These are phyloP conservation scores for Sphaerulina vaccinii DNA, from an alignment of 2,329 filamentous ascomycete species.

Conservation along the genomic window DNA sequence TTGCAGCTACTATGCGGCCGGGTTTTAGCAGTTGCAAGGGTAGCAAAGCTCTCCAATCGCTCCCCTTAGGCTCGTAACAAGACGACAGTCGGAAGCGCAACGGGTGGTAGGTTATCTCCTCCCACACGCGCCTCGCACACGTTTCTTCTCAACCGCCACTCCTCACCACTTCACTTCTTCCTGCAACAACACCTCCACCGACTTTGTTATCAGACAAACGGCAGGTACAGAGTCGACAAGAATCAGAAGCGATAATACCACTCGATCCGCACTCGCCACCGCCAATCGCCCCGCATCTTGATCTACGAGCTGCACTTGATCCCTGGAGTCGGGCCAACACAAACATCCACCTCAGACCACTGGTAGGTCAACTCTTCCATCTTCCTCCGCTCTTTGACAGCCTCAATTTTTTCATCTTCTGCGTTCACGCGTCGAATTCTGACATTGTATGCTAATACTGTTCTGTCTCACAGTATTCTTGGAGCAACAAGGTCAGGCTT, in stretches of 20 bases:
- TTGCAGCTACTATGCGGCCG: conserved; percentile 12
- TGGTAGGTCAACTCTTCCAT: not conserved
- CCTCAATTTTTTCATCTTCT: no score
- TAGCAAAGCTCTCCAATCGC: conserved; percentile 8
- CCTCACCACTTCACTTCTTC: not conserved
- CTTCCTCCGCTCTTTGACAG: no score
- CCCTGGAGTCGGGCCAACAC: conserved; percentile 13
- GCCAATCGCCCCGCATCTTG: conserved; percentile 20
- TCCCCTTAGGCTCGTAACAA: conserved; percentile 4
- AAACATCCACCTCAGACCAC: conserved; percentile 4
- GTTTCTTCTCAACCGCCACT: not conserved
- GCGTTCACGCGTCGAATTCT: not conserved
- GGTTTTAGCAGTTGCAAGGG: conserved; percentile 7
- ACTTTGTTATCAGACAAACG: conserved; percentile 36
- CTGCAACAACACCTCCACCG: conserved; percentile 14
- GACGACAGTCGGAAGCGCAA: not conserved
- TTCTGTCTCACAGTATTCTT: not conserved
- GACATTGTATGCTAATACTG: not conserved
- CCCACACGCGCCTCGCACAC: not conserved
- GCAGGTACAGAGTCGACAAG: conserved; percentile 11
- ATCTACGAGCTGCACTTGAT: not conserved
- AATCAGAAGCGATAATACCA: conserved; percentile 2
- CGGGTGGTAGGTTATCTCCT: not conserved
- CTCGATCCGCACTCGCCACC: conserved; percentile 15
- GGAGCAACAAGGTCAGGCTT: not conserved